Base-by-base conservation (phyloP, 306 rosid genomes). In the Lablab purpureus region DNA sequence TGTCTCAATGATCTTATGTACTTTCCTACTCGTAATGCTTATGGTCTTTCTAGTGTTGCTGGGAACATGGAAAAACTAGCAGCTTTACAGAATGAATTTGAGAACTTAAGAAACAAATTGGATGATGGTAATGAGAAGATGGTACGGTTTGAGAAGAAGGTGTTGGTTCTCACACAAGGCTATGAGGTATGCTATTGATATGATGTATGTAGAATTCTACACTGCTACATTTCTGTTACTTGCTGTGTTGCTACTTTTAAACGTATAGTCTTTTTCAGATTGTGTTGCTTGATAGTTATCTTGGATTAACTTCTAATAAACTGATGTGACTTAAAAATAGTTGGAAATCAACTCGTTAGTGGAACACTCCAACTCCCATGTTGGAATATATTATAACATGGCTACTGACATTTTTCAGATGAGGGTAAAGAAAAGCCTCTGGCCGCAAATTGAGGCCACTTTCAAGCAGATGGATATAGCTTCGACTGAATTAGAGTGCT, bases 381-480 rank as follows among this genome's bases (percentile, higher is more conserved):
- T 63, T 6, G 5, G 25, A 69, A 41, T 68, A 74, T 45, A 30
- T 54, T 54, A 36, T 65, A 36, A 50, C 43, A 47, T 59, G 47
- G 67, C 64, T 50, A 6, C 78, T 75, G 74, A 32, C 36, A 22
- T 28, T 71, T 75, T 85, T 37, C 87, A 92, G 97, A 75, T 76
- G 81, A 86, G 97, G 71, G 87, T 86, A 13, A 92, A 87, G 76
- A 85, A 84, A 46, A 64, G 83, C 75, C 88, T 85, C 19, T 89
- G 93, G 97, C 97, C 93, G 3, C 89, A 92, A 82, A 85, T 90
- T 65, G 97, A 87, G 82, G 87, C 87, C 19, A 90, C 96, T 23
- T 87, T 92, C 81, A 90, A 89, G 87, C 92, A 85, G 80, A 84
- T 88, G 81, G 96, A 92, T 81, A 82, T 90, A 30, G 94, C 96